Base-by-base conservation (phyloP, 2,329 filamentous ascomycete species). In the Diaporthe destruens region DNA sequence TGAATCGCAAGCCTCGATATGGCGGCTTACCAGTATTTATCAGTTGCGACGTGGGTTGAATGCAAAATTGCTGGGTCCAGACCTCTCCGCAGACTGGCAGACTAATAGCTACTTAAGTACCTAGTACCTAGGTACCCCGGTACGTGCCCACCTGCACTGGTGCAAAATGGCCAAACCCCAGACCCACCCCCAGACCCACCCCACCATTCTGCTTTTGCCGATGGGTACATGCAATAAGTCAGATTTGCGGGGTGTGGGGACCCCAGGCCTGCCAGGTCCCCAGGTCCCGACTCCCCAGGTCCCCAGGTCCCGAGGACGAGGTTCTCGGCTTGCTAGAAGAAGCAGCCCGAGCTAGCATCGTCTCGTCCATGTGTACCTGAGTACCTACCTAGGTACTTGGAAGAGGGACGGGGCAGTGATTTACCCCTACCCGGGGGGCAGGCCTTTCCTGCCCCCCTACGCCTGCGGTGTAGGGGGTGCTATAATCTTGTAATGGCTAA, bases 291-390 rank as follows among this genome's bases (percentile, higher is more conserved):
- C n/a, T n/a, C n/a, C n/a, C n/a, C n/a, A n/a, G n/a, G n/a, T n/a
- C n/a, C n/a, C n/a, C n/a, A n/a, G n/a, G 53, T 34, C 39, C 18
- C 44, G n/a, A 32, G 36, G 42, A 32, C 23, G 29, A 47, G 61
- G 25, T 11, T 6, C 23, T 29, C 68, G 73, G 56, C 29, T 57
- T 74, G 47, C 73, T 65, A 29, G 36, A 74, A 69, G 23, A 16
- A 66, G 74, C 39, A 75, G 69, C 39, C 73, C 73, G 74, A 71
- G n/a, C 44, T 36, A 51, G 29, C 29, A 65, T 18, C 32, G 12
- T 51, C 61, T 34, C 23, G 47, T 11, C 5, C 9, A 3, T 34
- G 42, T 7, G 9, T 12, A n/a, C 25, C 25, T n/a, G n/a, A n/a
- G n/a, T n/a, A n/a, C n/a, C n/a, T n/a, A n/a, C n/a, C n/a, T n/a